Conservation (phyloP, 108 stramenopile genomes). For the Schizochytrium sp. region DNA sequence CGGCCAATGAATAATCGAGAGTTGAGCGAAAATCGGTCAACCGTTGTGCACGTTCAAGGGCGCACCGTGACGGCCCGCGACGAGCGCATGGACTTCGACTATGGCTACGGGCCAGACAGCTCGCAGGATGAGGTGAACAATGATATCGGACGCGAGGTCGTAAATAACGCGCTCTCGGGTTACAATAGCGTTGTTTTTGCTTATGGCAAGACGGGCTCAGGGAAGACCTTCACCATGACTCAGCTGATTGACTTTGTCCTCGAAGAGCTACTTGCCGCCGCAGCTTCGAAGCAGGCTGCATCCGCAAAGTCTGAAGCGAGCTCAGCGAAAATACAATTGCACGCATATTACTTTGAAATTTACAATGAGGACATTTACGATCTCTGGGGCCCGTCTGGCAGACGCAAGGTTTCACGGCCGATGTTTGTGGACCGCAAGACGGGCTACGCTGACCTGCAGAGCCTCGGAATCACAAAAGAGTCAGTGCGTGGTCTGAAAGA, state of each 20-base stretch:
- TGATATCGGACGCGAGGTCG: not conserved
- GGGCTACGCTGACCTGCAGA: not conserved
- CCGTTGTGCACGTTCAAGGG: not conserved
- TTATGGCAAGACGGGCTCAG: not conserved
- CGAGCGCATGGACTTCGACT: not conserved
- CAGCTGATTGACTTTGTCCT: not conserved
- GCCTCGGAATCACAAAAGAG: not conserved
- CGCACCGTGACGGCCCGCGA: not conserved
- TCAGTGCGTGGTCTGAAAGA: not conserved
- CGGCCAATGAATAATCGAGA: slow-evolving; percentile 35
- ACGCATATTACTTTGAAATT: not conserved
- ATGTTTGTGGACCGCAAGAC: not conserved
- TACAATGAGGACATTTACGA: not conserved
- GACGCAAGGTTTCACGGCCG: not conserved
- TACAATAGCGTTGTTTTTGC: not conserved
- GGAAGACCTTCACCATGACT: not conserved
- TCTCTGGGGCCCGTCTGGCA: not conserved
- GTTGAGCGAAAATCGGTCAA: not conserved
- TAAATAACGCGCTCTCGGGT: not conserved
- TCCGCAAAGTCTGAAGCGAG: not conserved
- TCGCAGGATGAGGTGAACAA: not conserved
- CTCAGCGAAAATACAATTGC: too few species aligned
- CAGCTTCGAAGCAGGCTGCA: not conserved
- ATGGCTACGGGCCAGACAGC: not conserved
- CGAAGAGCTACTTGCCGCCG: not conserved